These are phyloP conservation scores for Aspergillus nanangensis DNA, from an alignment of 495 filamentous ascomycete genomes.

Conservation along the genomic window DNA sequence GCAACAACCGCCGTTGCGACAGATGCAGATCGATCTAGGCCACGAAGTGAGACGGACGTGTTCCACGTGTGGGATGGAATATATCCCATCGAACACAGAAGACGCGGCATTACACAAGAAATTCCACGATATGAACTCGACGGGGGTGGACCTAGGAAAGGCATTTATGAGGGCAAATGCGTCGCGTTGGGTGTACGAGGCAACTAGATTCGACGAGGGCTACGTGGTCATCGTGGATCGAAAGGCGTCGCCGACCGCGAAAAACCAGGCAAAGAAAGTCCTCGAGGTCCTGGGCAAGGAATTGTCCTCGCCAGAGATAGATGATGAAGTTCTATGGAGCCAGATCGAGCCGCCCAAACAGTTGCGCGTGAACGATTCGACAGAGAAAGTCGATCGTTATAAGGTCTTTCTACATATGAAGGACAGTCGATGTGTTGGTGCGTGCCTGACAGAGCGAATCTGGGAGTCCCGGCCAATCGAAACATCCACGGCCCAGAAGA, in stretches of 20 bases:
- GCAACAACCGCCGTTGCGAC: slow-evolving; percentile 44
- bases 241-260: slow-evolving; percentile 47
- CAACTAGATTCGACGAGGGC: slow-evolving; percentile 40
- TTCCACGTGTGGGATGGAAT: slow-evolving; percentile 65
- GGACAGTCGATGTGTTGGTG: slow-evolving; percentile 59
- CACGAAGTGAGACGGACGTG: slow-evolving; percentile 56
- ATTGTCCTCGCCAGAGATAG: slow-evolving; percentile 58
- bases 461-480: slow-evolving; percentile 50
- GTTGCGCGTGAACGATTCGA: slow-evolving; percentile 22
- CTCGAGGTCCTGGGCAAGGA: slow-evolving; percentile 66
- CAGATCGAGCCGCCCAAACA: slow-evolving; percentile 38
- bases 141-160: slow-evolving; percentile 60
- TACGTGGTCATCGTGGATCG: slow-evolving; percentile 56
- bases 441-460: slow-evolving; percentile 64
- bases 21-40: slow-evolving; percentile 66
- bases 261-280: slow-evolving; percentile 55
- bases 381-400: slow-evolving; percentile 51
- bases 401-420: slow-evolving; percentile 62
- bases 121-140: slow-evolving; percentile 62
- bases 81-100: slow-evolving; percentile 60
- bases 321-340: slow-evolving; percentile 57
- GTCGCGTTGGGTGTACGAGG: slow-evolving; percentile 44
- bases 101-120: slow-evolving; percentile 62
- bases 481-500: slow-evolving; percentile 19
- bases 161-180: slow-evolving; percentile 46